Conservation (phyloP, 805 yeast species). For the Hanseniaspora valbyensis region DNA sequence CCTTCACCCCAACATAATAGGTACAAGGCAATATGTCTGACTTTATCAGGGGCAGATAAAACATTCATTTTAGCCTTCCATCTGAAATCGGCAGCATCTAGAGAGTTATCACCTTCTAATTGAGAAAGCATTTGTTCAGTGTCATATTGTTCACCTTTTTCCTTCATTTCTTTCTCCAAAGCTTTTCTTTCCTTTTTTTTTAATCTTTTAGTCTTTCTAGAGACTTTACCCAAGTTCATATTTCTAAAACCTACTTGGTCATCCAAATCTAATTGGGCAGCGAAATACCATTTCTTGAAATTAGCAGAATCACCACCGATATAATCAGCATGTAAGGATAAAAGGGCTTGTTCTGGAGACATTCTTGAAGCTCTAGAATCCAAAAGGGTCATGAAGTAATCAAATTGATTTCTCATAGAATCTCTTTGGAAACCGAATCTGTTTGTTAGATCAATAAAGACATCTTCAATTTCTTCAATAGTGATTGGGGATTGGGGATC, state of each 20-base stretch:
- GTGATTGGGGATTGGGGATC: slow-evolving; percentile 84
- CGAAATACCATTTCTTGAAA: slow-evolving; percentile 79
- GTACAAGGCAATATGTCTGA: slow-evolving; percentile 66
- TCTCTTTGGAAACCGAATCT: slow-evolving; percentile 87
- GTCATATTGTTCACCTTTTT: slow-evolving; percentile 47
- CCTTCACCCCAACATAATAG: slow-evolving; percentile 83
- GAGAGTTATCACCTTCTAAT: slow-evolving; percentile 72
- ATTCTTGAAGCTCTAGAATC: slow-evolving; percentile 79
- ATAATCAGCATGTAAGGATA: slow-evolving; percentile 75
- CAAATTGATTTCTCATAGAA: slow-evolving; percentile 84
- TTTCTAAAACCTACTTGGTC: slow-evolving; percentile 75
- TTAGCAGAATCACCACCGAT: slow-evolving; percentile 81
- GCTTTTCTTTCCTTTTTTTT: slow-evolving; percentile 72
- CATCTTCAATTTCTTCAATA: slow-evolving; percentile 76
- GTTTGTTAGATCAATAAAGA: slow-evolving; percentile 70
- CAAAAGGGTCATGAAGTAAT: slow-evolving; percentile 71
- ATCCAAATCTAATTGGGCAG: slow-evolving; percentile 78
- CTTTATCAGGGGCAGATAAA: slow-evolving; percentile 64
- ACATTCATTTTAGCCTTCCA: slow-evolving; percentile 76
- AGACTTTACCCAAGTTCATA: slow-evolving; percentile 64
- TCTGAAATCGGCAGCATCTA: slow-evolving; percentile 70
- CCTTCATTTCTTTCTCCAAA: slow-evolving; percentile 53
- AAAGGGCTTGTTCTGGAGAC: slow-evolving; percentile 79
- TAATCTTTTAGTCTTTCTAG: slow-evolving; percentile 71
- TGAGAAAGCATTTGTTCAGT: slow-evolving; percentile 49